These are phyloP conservation scores for Rhodocollybia butyracea DNA, from an alignment of 768 basidiomycete species.

Conservation along the genomic window DNA sequence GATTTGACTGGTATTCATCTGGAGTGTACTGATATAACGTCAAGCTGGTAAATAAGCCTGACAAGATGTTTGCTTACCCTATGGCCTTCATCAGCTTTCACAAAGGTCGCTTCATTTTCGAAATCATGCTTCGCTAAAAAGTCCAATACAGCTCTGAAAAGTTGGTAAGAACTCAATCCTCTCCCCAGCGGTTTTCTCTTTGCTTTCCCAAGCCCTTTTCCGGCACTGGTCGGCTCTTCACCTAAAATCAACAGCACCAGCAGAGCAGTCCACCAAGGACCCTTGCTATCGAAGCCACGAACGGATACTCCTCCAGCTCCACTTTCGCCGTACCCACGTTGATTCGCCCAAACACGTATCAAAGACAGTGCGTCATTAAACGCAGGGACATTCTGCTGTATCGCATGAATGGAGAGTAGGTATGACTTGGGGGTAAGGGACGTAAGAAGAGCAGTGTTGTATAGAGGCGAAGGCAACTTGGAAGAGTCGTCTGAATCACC, in stretches of 20 bases:
- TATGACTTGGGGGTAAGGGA: slow-evolving; percentile 45
- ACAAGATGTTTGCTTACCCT: slow-evolving; percentile 34
- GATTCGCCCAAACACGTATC: slow-evolving; percentile 87
- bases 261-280: slow-evolving; percentile 66
- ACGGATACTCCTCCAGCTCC: slow-evolving; percentile 47
- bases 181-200: slow-evolving; percentile 62
- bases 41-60: not conserved
- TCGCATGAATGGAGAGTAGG: slow-evolving; percentile 50
- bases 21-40: slow-evolving; percentile 46
- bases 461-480: slow-evolving; percentile 64
- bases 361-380: slow-evolving; percentile 76
- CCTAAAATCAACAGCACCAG: slow-evolving; percentile 63
- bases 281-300: slow-evolving; percentile 66
- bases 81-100: slow-evolving; percentile 54
- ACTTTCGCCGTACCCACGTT: slow-evolving; percentile 73
- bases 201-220: slow-evolving; percentile 21
- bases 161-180: slow-evolving; percentile 86
- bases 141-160: slow-evolving; percentile 82
- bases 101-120: slow-evolving; percentile 48
- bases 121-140: slow-evolving; percentile 80
- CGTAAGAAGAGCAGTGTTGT: slow-evolving; percentile 72
- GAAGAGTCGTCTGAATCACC: slow-evolving; percentile 17
- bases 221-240: slow-evolving; percentile 45
- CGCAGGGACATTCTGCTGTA: slow-evolving; percentile 54
- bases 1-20: slow-evolving; percentile 49